phyloP scores from a whole-genome alignment of 2,329 filamentous ascomycete species.

The Dryadomyces sulphureus region DNA sequence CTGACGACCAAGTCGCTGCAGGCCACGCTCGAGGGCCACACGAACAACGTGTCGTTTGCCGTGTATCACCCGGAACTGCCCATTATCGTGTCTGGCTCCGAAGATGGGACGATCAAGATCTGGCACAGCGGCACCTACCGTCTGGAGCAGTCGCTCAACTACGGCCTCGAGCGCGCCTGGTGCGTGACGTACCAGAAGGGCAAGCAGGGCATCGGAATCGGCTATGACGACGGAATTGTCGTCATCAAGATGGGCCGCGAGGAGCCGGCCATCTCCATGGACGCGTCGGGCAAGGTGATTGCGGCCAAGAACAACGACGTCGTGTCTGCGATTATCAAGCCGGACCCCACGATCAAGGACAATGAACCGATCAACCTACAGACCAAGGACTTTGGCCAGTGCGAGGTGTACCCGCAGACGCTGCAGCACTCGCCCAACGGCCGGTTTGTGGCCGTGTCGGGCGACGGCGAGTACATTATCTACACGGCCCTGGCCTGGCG shows the following conservation, averaged over 20 bases:
- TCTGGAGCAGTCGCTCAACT: slow-evolving; percentile 89
- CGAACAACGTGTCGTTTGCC: slow-evolving; percentile 94
- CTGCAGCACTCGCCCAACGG: slow-evolving; percentile 91
- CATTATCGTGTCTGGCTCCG: slow-evolving; percentile 93
- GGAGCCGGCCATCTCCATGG: slow-evolving; percentile 96
- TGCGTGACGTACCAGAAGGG: slow-evolving; percentile 93
- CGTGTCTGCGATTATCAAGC: slow-evolving; percentile 87
- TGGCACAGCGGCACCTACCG: slow-evolving; percentile 98
- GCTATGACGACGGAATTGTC: slow-evolving; percentile 94
- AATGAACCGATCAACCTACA: slow-evolving; percentile 73
- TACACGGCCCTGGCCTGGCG: slow-evolving; percentile 93
- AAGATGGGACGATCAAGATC: slow-evolving; percentile 94
- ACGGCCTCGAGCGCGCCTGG: slow-evolving; percentile 92
- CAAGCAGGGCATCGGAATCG: slow-evolving; percentile 85
- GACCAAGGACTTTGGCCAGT: slow-evolving; percentile 88
- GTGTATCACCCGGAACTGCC: slow-evolving; percentile 96
- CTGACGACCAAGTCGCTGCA: slow-evolving; percentile 97
- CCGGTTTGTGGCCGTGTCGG: slow-evolving; percentile 72
- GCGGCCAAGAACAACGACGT: slow-evolving; percentile 95
- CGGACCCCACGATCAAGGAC: slow-evolving; percentile 73
- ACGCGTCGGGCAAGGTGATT: slow-evolving; percentile 85
- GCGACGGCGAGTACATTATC: slow-evolving; percentile 97
- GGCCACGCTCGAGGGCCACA: slow-evolving; percentile 90
- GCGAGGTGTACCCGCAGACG: slow-evolving; percentile 92
- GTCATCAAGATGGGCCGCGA: slow-evolving; percentile 96